These are phyloP conservation scores for Phaeotremella skinneri DNA, from an alignment of 768 basidiomycete species.

Conservation along the genomic window DNA sequence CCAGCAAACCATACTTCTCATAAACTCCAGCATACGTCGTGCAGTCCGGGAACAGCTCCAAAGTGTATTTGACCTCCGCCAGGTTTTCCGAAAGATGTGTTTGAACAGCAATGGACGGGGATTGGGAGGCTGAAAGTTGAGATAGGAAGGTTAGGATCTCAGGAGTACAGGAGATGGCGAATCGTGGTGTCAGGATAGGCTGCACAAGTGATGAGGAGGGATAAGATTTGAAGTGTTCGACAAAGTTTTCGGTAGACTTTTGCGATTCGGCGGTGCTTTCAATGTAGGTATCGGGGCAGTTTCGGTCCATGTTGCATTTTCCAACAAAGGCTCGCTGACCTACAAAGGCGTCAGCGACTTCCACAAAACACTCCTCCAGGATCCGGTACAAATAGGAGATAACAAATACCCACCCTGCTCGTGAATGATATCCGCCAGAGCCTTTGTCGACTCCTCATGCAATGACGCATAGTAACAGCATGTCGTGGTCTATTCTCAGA, in stretches of 20 bases:
- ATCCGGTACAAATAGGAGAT: constrained; percentile 2
- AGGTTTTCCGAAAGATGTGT: constrained; percentile 89
- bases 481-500: constrained; percentile 86
- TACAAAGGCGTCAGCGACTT: constrained; percentile 10
- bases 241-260: constrained; percentile 62
- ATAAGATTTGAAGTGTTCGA: constrained; percentile 67
- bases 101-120: constrained; percentile 72
- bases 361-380: not conserved
- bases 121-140: constrained; percentile 58
- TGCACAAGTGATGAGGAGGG: constrained; percentile 63
- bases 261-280: constrained; percentile 65
- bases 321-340: constrained; percentile 47
- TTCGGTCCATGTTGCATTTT: constrained; percentile 78
- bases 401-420: constrained; percentile 56
- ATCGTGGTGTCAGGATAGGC: constrained; percentile 91
- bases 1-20: constrained; percentile 71
- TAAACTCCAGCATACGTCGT: constrained; percentile 76
- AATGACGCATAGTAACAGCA: constrained; percentile 86
- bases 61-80: constrained; percentile 67
- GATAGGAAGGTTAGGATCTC: constrained; percentile 67
- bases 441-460: constrained; percentile 75
- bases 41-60: constrained; percentile 64
- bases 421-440: constrained; percentile 72
- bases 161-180: constrained; percentile 82
- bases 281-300: constrained; percentile 66